These are phyloP conservation scores for Elsinoe fawcettii DNA, from an alignment of 2,329 filamentous ascomycete genomes.

Conservation along the genomic window DNA sequence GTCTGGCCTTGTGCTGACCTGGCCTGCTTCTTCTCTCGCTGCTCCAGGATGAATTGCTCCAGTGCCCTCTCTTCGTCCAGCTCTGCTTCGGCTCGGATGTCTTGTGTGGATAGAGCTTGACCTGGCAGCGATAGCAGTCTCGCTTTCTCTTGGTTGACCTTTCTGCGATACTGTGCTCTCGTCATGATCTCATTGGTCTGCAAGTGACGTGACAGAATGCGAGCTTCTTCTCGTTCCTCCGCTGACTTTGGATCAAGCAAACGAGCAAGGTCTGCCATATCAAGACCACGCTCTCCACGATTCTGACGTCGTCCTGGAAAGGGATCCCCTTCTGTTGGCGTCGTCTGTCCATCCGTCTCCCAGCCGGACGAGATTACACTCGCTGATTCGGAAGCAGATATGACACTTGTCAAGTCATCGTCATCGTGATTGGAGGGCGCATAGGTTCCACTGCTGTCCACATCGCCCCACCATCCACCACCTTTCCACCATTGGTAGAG, in stretches of 20 bases:
- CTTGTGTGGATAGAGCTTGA: slow-evolving; percentile 28
- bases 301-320: slow-evolving; percentile 39
- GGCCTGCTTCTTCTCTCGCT: slow-evolving; percentile 42
- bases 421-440: slow-evolving; percentile 47
- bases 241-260: slow-evolving; percentile 72
- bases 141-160: slow-evolving; percentile 61
- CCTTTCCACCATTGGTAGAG: slow-evolving; percentile 79
- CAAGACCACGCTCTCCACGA: slow-evolving; percentile 58
- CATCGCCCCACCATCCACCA: slow-evolving; percentile 76
- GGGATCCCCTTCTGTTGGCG: slow-evolving; percentile 64
- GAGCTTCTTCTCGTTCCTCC: slow-evolving; percentile 74
- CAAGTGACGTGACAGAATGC: slow-evolving; percentile 72
- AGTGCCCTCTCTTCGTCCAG: slow-evolving; percentile 53
- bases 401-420: slow-evolving; percentile 65
- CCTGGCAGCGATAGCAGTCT: slow-evolving; percentile 48
- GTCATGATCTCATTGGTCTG: slow-evolving; percentile 66
- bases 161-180: slow-evolving; percentile 64
- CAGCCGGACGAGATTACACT: slow-evolving; percentile 35
- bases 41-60: slow-evolving; percentile 52
- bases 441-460: slow-evolving; percentile 76
- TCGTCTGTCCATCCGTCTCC: slow-evolving; percentile 52
- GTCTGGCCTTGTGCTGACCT: slow-evolving; percentile 27
- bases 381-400: slow-evolving; percentile 52
- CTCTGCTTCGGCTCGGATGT: slow-evolving; percentile 29
- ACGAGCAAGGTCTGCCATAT: slow-evolving; percentile 62